A percentile compares a stretch with the other conserved stretches of the same genome.
Conservation (phyloP, 2,329 filamentous ascomycete species). For the Epichloe gansuensis region DNA sequence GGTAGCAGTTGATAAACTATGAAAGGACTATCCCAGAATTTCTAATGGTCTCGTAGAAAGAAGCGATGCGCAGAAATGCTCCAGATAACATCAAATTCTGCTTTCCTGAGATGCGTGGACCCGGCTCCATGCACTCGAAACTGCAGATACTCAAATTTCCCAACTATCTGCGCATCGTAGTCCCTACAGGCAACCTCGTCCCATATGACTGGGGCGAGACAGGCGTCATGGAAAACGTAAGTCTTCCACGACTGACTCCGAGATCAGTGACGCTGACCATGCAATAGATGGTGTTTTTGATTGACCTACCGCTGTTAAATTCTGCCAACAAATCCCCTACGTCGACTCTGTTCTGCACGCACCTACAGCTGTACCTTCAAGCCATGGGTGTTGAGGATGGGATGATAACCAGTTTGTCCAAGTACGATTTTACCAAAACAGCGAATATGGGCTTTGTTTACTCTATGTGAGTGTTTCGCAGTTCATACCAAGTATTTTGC, state of each 20-base stretch:
- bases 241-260: conserved; percentile 10
- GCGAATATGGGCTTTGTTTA: conserved; percentile 67
- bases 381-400: conserved; percentile 53
- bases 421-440: conserved; percentile 75
- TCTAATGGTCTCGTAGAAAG: conserved; percentile 24
- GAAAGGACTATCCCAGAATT: background rate
- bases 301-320: conserved; percentile 66
- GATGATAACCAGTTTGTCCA: conserved; percentile 54
- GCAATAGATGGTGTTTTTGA: conserved; percentile 71
- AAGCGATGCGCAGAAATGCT: conserved; percentile 35
- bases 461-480: conserved; percentile 51
- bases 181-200: conserved; percentile 80
- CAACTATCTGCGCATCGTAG: conserved; percentile 61
- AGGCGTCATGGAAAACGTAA: conserved; percentile 73
- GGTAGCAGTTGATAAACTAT: conserved; percentile 7
- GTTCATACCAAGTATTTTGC: conserved; percentile 6
- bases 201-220: conserved; percentile 83
- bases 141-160: conserved; percentile 78
- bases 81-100: conserved; percentile 53
- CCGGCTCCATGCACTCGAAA: conserved; percentile 85
- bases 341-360: conserved; percentile 48
- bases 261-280: background rate
- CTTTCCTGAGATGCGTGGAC: conserved; percentile 69
- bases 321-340: conserved; percentile 15
- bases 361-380: conserved; percentile 58